Conservation (phyloP, 1,284 basidiomycete genomes). For the Sanghuangporus baumii region DNA sequence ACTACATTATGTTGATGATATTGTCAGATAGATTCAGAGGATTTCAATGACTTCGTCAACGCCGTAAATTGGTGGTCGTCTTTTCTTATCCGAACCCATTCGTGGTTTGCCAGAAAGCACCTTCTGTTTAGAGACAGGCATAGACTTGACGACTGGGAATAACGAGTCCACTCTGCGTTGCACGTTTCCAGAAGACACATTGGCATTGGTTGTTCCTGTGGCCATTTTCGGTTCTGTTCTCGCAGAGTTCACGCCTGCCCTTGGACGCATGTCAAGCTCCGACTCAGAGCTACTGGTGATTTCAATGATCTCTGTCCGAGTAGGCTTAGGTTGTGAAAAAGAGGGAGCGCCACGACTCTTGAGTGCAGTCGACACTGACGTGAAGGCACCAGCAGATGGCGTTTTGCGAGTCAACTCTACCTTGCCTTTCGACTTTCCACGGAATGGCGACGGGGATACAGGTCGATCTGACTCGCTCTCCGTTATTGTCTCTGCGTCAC, state of each 20-base stretch:
- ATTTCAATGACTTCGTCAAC: neutral
- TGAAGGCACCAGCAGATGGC: neutral
- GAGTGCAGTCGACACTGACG: neutral
- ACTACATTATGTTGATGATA: neutral
- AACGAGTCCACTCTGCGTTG: neutral
- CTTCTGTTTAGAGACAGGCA: neutral
- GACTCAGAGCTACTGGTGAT: conserved; percentile 1
- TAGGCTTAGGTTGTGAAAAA: neutral
- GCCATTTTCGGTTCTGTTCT: neutral
- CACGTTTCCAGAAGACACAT: neutral
- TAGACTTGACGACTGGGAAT: neutral
- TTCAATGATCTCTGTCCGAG: neutral
- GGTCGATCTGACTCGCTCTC: neutral
- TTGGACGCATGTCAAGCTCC: neutral
- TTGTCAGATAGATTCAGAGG: neutral
- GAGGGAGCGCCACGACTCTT: neutral
- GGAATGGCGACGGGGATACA: conserved; percentile 7
- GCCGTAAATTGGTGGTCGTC: neutral
- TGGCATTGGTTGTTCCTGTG: neutral
- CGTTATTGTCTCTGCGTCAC: neutral
- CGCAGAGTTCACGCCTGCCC: too few species aligned
- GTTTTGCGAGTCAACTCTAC: neutral
- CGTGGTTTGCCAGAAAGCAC: neutral
- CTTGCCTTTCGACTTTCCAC: neutral
- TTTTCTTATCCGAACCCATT: neutral